Conservation (phyloP, 495 filamentous ascomycete species). For the Recurvomyces mirabilis region DNA sequence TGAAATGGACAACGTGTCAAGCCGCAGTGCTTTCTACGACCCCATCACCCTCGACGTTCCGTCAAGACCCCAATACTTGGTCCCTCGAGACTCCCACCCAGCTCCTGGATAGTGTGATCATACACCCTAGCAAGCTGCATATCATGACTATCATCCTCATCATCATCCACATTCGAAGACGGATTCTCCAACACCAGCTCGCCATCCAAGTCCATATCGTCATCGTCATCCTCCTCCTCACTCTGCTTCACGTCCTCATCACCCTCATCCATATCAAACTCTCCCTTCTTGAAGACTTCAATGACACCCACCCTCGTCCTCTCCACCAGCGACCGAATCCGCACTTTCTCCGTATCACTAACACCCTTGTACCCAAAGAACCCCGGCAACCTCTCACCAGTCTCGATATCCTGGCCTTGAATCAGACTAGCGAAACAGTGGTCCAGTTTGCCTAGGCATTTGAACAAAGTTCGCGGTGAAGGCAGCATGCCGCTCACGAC, state of each 20-base stretch:
- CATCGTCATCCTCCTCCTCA: slow-evolving; percentile 25
- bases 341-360: slow-evolving; percentile 64
- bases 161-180: slow-evolving; percentile 28
- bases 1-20: no score
- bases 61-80: slow-evolving; percentile 30
- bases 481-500: slow-evolving; percentile 59
- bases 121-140: slow-evolving; percentile 69
- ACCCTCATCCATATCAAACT: slow-evolving; percentile 18
- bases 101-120: slow-evolving; percentile 60
- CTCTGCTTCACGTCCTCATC: slow-evolving; percentile 29
- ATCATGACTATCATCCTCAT: slow-evolving; percentile 37
- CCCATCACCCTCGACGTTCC: no score
- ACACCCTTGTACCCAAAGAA: slow-evolving; percentile 37
- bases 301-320: slow-evolving; percentile 54
- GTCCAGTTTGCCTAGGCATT: slow-evolving; percentile 64
- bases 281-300: slow-evolving; percentile 43
- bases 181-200: slow-evolving; percentile 32
- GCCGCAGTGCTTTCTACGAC: no score
- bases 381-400: slow-evolving; percentile 53
- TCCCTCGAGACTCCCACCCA: slow-evolving; percentile 49
- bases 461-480: slow-evolving; percentile 51
- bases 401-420: slow-evolving; percentile 52
- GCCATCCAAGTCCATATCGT: slow-evolving; percentile 25
- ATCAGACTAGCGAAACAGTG: slow-evolving; percentile 62
- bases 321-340: slow-evolving; percentile 67